Evolutionary conservation across 768 basidiomycete species (phyloP).

Genomic region (Lanmaoa rubissima): DNA sequence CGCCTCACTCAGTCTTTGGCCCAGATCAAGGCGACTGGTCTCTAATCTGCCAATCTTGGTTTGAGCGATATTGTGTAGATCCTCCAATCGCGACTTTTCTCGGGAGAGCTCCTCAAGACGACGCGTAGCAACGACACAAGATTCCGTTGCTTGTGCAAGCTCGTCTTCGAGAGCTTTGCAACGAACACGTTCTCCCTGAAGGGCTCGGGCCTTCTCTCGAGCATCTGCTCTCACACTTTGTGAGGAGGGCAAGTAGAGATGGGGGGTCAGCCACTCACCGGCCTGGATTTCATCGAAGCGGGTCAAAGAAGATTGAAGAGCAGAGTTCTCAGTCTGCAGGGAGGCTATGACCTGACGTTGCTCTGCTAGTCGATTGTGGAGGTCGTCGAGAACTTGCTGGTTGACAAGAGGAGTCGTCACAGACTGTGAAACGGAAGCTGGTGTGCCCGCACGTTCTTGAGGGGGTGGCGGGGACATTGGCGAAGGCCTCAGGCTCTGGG

Average conservation of each 20-base stretch:
- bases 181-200: slow-evolving; percentile 22
- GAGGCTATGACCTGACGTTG: slow-evolving; percentile 17
- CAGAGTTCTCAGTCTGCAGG: slow-evolving; percentile 27
- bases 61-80: slow-evolving; percentile 7
- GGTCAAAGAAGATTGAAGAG: slow-evolving; percentile 26
- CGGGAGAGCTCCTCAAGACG: slow-evolving; percentile 19
- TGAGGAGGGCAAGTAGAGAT: background rate
- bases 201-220: slow-evolving; percentile 7
- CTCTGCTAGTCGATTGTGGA: slow-evolving; percentile 16
- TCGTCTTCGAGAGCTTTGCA: slow-evolving; percentile 19
- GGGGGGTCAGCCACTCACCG: slow-evolving; percentile 20
- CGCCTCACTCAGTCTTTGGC: slow-evolving; percentile 11
- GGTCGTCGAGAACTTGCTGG: slow-evolving; percentile 12
- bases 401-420: background rate
- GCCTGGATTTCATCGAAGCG: slow-evolving; percentile 32
- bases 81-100: slow-evolving; percentile 27
- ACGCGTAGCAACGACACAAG: slow-evolving; percentile 5
- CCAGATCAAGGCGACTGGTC: slow-evolving; percentile 6
- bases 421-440: slow-evolving; percentile 3
- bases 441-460: slow-evolving; percentile 9
- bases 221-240: slow-evolving; percentile 12
- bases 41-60: slow-evolving; percentile 20
- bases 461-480: slow-evolving; percentile 17
- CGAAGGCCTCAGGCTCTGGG: slow-evolving; percentile 20
- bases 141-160: slow-evolving; percentile 20